Conservation (phyloP, 2,329 filamentous ascomycete species). For the Pseudogymnoascus sp. region DNA sequence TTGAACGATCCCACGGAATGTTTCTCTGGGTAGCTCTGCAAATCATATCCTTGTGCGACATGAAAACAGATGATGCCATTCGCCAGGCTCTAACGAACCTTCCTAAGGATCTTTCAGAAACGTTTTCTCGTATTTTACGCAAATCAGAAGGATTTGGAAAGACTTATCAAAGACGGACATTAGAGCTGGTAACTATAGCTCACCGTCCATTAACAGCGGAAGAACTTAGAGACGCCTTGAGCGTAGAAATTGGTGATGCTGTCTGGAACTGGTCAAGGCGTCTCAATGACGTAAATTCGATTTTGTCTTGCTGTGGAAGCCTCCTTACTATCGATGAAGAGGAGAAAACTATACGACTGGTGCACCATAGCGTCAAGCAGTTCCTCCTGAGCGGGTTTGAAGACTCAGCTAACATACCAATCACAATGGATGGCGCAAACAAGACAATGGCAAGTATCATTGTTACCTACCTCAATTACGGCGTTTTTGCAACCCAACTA, state of each 20-base stretch:
- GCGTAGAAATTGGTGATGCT: constrained; percentile 29
- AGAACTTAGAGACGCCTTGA: constrained; percentile 34
- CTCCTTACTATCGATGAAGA: constrained; percentile 32
- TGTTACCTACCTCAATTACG: constrained; percentile 27
- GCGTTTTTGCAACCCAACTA: constrained; percentile 20
- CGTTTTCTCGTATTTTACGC: constrained; percentile 27
- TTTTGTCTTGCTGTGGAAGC: constrained; percentile 29
- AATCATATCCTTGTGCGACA: constrained; percentile 28
- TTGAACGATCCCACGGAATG: constrained; percentile 31
- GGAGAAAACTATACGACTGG: constrained; percentile 23
- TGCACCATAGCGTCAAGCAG: constrained; percentile 32
- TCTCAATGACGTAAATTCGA: constrained; percentile 23
- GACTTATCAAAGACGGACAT: constrained; percentile 22
- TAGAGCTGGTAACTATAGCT: constrained; percentile 29
- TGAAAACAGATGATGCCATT: constrained; percentile 32
- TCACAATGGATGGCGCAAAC: constrained; percentile 16
- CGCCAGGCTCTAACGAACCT: constrained; percentile 27
- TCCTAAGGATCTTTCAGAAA: constrained; percentile 27
- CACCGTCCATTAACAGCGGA: constrained; percentile 26
- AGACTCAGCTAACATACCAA: constrained; percentile 12
- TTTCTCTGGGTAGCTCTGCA: constrained; percentile 34
- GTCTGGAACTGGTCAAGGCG: constrained; percentile 21
- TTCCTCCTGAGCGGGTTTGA: constrained; percentile 25
- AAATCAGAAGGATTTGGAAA: constrained; percentile 15
- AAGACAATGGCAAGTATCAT: constrained; percentile 22